Conservation (phyloP, 129 eudicot species). For the sunflower (Helianthus annuus) region HanXRQr2.0-SUNRISE NC_035446.2:2031807-2032306, state of each 20-base stretch:
- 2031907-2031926: background rate
- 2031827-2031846: background rate
- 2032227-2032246: conserved; percentile 24
- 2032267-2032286: conserved; percentile 5
- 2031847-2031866: background rate
- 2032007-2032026: conserved; percentile 16
- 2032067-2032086: conserved; percentile 13
- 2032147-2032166: background rate
- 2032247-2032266: conserved; percentile 20
- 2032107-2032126: background rate
- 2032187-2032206: background rate
- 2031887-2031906: conserved; percentile 23
- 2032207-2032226: background rate
- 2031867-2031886: conserved; percentile 15
- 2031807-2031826: background rate
- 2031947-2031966: background rate
- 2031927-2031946: conserved; percentile 13
- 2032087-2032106: background rate
- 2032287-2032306: background rate
- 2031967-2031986: conserved; percentile 5
- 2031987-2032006: background rate
- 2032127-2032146: background rate
- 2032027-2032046: conserved; percentile 9
- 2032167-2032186: background rate
- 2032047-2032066: background rate